Percentiles rank a stretch among this genome's conserved stretches.
Conservation (phyloP, 257 asterid genomes). For the Apocynum venetum region DNA sequence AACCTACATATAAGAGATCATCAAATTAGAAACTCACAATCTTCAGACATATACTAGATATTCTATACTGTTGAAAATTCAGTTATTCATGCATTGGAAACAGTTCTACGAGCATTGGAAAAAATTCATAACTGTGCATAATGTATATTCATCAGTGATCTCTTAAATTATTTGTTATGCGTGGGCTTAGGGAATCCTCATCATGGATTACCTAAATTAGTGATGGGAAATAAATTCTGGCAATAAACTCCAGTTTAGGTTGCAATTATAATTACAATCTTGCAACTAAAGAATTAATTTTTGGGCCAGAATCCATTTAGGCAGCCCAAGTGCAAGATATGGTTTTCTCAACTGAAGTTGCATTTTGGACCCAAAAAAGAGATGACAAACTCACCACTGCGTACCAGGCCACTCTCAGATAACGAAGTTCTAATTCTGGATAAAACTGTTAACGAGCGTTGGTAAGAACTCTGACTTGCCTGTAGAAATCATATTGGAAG, state of each 20-base stretch:
- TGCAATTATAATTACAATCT: not conserved
- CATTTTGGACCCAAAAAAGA: not conserved
- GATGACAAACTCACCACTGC: slow-evolving; percentile 37
- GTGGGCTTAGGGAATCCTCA: not conserved
- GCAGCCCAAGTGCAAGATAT: not conserved
- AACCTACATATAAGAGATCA: slow-evolving; percentile 34
- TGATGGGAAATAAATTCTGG: not conserved
- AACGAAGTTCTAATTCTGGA: slow-evolving; percentile 56
- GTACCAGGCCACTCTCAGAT: slow-evolving; percentile 34
- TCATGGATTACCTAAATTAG: not conserved
- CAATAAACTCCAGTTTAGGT: not conserved
- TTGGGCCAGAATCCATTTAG: not conserved
- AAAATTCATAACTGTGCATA: not conserved
- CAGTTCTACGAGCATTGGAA: not conserved
- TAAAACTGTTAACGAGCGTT: slow-evolving; percentile 73
- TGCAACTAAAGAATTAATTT: not conserved
- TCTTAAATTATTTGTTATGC: not conserved
- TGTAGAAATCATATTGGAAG: slow-evolving; percentile 18
- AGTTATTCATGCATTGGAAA: not conserved
- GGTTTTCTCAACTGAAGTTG: not conserved
- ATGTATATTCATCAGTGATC: not conserved
- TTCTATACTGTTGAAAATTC: not conserved
- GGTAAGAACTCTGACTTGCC: slow-evolving; percentile 81
- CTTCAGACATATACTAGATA: not conserved
- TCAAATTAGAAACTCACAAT: slow-evolving; percentile 3